Conservation (phyloP, 176 grass and related monocot species). For the Phyllostachys edulis region DNA sequence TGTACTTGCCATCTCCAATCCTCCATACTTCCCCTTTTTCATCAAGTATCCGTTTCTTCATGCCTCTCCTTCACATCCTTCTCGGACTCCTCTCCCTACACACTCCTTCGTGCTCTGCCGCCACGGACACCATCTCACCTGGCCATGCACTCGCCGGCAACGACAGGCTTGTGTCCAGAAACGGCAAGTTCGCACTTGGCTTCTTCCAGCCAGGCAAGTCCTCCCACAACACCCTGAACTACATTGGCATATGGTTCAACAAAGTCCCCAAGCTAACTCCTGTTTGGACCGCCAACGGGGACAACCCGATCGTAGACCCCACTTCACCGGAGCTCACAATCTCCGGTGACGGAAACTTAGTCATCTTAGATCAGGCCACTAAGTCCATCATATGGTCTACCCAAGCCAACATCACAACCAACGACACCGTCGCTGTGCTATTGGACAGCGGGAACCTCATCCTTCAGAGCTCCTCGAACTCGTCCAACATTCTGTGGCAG, state of each 20-base stretch:
- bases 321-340: slow-evolving; percentile 17
- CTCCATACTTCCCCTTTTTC: background rate
- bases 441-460: slow-evolving; percentile 44
- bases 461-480: slow-evolving; percentile 11
- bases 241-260: slow-evolving; percentile 49
- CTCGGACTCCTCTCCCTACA: background rate
- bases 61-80: background rate
- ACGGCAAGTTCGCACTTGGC: slow-evolving; percentile 49
- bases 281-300: slow-evolving; percentile 49
- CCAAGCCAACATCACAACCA: background rate
- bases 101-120: background rate
- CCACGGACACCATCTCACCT: background rate
- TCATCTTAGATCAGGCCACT: slow-evolving; percentile 16
- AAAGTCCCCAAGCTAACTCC: slow-evolving; percentile 33
- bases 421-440: slow-evolving; percentile 11
- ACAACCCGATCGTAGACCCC: background rate
- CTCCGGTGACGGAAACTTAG: slow-evolving; percentile 40
- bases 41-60: background rate
- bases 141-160: background rate
- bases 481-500: slow-evolving; percentile 43
- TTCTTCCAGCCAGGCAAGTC: slow-evolving; percentile 41
- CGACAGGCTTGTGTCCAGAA: slow-evolving; percentile 26
- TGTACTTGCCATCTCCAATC: background rate
- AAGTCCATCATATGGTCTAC: slow-evolving; percentile 46
- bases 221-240: background rate